Evolutionary conservation across 2,329 filamentous ascomycete species (phyloP).

Genomic region (Fusarium duplospermum): DNA sequence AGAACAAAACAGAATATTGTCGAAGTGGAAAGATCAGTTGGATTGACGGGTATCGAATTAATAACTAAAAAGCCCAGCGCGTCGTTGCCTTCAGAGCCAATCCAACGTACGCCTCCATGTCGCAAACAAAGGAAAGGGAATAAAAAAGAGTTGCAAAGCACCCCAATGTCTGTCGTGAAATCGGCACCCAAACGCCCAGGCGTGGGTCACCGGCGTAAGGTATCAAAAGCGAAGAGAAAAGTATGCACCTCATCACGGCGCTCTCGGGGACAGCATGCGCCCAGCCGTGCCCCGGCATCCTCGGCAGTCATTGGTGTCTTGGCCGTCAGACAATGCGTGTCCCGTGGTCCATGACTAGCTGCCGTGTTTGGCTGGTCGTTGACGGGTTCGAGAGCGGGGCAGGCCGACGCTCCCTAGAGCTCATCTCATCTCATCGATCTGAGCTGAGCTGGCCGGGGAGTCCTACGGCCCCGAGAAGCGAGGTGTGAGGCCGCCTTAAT

Average conservation of each 20-base stretch:
- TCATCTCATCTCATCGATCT: conserved; percentile 6
- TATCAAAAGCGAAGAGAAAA: conserved; percentile 32
- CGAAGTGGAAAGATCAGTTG: conserved; percentile 34
- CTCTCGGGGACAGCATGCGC: conserved; percentile 10
- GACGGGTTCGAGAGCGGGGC: conserved; percentile 28
- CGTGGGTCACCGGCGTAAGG: conserved; percentile 30
- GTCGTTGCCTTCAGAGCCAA: conserved; percentile 41
- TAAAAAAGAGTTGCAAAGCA: conserved; percentile 12
- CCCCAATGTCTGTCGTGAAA: conserved; percentile 36
- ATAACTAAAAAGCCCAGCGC: conserved; percentile 45
- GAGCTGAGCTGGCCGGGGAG: conserved; percentile 13
- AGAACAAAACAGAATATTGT: neutral
- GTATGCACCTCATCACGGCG: conserved; percentile 23
- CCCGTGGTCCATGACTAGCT: conserved; percentile 18
- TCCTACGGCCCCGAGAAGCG: conserved; percentile 21
- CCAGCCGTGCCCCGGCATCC: conserved; percentile 18
- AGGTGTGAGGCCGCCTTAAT: conserved; percentile 62
- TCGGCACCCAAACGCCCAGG: conserved; percentile 27
- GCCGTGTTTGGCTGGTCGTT: conserved; percentile 22
- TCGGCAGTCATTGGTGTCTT: conserved; percentile 37
- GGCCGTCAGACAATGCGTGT: conserved; percentile 23
- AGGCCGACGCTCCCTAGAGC: conserved; percentile 3
- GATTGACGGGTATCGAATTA: conserved; percentile 47
- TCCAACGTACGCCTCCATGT: conserved; percentile 39
- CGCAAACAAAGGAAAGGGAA: conserved; percentile 34